Percentiles rank a stretch among this genome's conserved stretches.
Conservation (phyloP, 768 basidiomycete species). For the Tricholoma flavovirens region DNA sequence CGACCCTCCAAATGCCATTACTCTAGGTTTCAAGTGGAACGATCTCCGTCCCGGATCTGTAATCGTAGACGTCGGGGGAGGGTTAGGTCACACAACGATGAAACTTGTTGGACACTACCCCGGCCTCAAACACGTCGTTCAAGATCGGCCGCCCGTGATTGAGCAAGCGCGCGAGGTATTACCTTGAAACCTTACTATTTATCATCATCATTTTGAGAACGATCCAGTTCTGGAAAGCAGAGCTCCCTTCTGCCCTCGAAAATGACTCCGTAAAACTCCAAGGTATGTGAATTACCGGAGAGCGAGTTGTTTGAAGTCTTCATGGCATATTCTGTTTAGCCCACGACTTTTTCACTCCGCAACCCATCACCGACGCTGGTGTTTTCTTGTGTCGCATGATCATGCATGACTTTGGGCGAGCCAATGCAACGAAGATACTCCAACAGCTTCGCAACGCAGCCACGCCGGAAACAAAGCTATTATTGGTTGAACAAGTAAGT, state of each 20-base stretch:
- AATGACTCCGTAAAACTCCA: neutral
- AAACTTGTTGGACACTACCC: neutral
- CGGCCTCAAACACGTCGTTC: neutral
- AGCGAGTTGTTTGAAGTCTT: no score
- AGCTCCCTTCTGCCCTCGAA: neutral
- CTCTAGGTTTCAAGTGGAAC: neutral
- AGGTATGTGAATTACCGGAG: neutral
- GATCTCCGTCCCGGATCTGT: neutral
- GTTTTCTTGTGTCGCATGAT: no score
- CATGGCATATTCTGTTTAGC: no score
- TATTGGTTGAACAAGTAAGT: no score
- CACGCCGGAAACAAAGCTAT: no score
- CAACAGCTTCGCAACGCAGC: no score
- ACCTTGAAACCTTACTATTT: neutral
- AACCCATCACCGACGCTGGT: no score
- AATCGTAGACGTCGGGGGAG: neutral
- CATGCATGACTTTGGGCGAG: no score
- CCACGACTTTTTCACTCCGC: no score
- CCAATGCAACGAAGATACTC: no score
- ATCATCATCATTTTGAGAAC: no score
- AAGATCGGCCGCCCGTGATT: neutral
- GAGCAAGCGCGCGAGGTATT: neutral
- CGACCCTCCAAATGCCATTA: neutral
- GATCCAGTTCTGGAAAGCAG: neutral
- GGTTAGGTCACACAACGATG: neutral